A percentile compares a stretch with the other conserved stretches of the same genome.
Conservation (phyloP, 805 yeast genomes). For the Teunomyces funiuensis region DNA sequence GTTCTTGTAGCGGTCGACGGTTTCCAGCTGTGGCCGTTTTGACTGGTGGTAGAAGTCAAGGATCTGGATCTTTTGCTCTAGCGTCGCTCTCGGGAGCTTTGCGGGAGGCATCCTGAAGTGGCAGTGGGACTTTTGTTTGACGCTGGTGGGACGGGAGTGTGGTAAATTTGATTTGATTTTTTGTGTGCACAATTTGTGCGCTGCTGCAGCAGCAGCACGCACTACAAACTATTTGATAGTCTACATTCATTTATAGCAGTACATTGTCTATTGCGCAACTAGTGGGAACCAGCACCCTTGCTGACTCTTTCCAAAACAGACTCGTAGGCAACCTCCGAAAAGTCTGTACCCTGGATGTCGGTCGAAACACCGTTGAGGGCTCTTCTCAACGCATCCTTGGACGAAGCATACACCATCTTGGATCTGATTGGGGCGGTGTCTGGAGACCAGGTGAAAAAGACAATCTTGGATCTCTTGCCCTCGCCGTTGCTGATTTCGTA, state of each 20-base stretch:
- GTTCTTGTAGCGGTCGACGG: conserved; percentile 52
- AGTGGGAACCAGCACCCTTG: conserved; percentile 62
- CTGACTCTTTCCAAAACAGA: conserved; percentile 87
- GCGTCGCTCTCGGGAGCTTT: conserved; percentile 50
- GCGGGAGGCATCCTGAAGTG: conserved; percentile 12
- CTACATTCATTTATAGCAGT: too few species aligned
- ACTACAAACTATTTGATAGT: too few species aligned
- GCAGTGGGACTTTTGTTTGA: neutral
- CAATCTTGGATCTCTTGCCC: conserved; percentile 84
- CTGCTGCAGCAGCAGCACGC: too few species aligned
- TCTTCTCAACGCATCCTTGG: conserved; percentile 96
- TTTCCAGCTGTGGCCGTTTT: conserved; percentile 55
- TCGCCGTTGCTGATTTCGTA: conserved; percentile 87
- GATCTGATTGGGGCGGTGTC: conserved; percentile 93
- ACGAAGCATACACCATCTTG: conserved; percentile 98
- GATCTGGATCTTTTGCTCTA: conserved; percentile 58
- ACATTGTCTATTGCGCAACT: too few species aligned
- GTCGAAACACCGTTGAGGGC: conserved; percentile 92
- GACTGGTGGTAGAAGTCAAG: conserved; percentile 50
- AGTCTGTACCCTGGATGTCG: conserved; percentile 98
- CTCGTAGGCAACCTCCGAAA: conserved; percentile 94
- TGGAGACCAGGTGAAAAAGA: conserved; percentile 90
- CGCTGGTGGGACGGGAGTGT: neutral
- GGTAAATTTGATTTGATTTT: conserved; percentile 4
- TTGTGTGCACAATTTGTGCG: conserved; percentile 1